These are phyloP conservation scores for Beta lomatogona DNA, from an alignment of 179 eudicot genomes.

Conservation along the genomic window DNA sequence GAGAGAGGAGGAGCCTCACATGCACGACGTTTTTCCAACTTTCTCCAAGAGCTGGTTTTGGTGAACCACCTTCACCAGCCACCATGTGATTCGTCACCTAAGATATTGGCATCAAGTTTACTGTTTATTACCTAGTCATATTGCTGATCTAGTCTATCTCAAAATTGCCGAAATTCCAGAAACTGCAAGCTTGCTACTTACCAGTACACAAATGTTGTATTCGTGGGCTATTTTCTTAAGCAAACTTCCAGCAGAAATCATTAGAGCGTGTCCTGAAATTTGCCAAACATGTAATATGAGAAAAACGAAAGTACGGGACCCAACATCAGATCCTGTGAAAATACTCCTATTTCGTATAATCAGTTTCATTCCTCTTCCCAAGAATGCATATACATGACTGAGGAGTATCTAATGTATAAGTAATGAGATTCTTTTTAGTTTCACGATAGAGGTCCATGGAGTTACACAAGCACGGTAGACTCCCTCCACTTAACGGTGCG, in stretches of 20 bases:
- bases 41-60: constrained; percentile 94
- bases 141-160: neutral
- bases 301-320: constrained; percentile 11
- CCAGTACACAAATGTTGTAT: constrained; percentile 66
- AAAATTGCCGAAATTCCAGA: neutral
- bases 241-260: constrained; percentile 72
- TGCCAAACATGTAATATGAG: constrained; percentile 22
- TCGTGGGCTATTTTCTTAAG: constrained; percentile 79
- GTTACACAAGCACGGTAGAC: neutral
- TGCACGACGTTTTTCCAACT: constrained; percentile 92
- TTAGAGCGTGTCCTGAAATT: constrained; percentile 74
- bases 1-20: constrained; percentile 71
- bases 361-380: neutral
- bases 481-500: neutral
- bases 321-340: neutral
- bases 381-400: no score
- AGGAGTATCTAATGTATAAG: neutral
- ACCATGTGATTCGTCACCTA: constrained; percentile 98
- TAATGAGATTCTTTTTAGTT: neutral
- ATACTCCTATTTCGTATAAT: neutral
- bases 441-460: neutral
- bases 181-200: constrained; percentile 36
- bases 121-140: constrained; percentile 4
- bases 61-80: constrained; percentile 73
- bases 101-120: constrained; percentile 6